A percentile compares a stretch with the other conserved stretches of the same genome.
These are phyloP conservation scores for Hymenoscyphus fructigenus DNA, from an alignment of 2,329 filamentous ascomycete species.

Conservation along the genomic window DNA sequence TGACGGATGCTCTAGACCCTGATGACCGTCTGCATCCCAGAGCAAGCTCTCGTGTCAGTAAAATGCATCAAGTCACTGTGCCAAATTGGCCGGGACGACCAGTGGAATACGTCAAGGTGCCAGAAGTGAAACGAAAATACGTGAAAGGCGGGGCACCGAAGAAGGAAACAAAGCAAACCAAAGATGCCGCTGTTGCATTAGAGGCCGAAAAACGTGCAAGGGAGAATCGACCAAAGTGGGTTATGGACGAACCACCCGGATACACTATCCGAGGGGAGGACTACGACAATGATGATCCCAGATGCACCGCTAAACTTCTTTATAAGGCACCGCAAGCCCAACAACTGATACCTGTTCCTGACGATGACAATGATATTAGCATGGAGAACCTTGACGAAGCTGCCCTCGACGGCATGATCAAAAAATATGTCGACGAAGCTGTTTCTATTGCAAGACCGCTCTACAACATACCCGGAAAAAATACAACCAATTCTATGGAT, in stretches of 20 bases:
- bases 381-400: slow-evolving; percentile 27
- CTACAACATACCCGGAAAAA: slow-evolving; percentile 62
- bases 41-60: slow-evolving; percentile 87
- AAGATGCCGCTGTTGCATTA: slow-evolving; percentile 74
- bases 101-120: slow-evolving; percentile 85
- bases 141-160: slow-evolving; percentile 62
- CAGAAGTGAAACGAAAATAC: slow-evolving; percentile 79
- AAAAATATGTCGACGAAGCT: slow-evolving; percentile 67
- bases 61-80: slow-evolving; percentile 86
- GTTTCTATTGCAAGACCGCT: slow-evolving; percentile 59
- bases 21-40: slow-evolving; percentile 97
- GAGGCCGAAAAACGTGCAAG: slow-evolving; percentile 79
- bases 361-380: slow-evolving; percentile 38
- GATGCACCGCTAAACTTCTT: slow-evolving; percentile 70
- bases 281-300: slow-evolving; percentile 64
- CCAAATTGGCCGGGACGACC: slow-evolving; percentile 81
- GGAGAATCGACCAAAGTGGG: slow-evolving; percentile 85
- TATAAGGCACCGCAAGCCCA: slow-evolving; percentile 71
- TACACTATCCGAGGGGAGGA: slow-evolving; percentile 86
- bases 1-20: slow-evolving; percentile 93
- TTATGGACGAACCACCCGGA: slow-evolving; percentile 85
- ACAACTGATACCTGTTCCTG: slow-evolving; percentile 41
- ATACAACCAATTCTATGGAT: slow-evolving; percentile 82
- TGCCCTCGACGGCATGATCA: slow-evolving; percentile 54
- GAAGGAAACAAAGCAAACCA: slow-evolving; percentile 74